Percentiles rank a stretch among this genome's conserved stretches.
phyloP scores from a whole-genome alignment of 306 rosid species.

The Dryas octopetala region DNA sequence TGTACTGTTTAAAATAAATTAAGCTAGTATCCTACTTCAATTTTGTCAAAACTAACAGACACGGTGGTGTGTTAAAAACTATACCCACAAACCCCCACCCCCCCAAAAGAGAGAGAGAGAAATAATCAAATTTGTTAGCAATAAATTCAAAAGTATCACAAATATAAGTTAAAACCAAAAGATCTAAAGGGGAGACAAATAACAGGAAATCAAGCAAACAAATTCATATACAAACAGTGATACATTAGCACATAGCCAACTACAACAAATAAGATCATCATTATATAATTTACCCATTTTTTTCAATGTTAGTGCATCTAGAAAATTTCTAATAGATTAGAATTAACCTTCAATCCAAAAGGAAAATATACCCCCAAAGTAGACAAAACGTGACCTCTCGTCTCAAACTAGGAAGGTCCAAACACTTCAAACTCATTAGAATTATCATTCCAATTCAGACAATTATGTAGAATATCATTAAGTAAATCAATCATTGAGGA shows the following conservation, averaged over 20 bases:
- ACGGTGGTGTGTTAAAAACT: conserved; percentile 95
- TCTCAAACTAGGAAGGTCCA: no score
- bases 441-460: no score
- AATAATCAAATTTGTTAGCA: conserved; percentile 2
- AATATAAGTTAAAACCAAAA: not conserved
- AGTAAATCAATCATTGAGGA: no score
- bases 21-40: no score
- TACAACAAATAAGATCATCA: not conserved
- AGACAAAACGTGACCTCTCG: no score
- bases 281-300: not conserved
- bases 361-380: not conserved
- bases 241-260: not conserved
- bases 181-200: not conserved
- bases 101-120: not conserved
- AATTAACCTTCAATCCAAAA: not conserved
- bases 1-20: no score
- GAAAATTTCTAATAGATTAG: not conserved
- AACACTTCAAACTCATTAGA: no score
- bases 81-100: conserved; percentile 4
- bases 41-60: conserved; percentile 65
- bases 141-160: not conserved
- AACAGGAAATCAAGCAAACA: not conserved
- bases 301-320: not conserved
- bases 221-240: not conserved
- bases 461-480: no score